Conservation (phyloP, 164 flowering plant genomes). For the Umbilicus rupestris region DNA sequence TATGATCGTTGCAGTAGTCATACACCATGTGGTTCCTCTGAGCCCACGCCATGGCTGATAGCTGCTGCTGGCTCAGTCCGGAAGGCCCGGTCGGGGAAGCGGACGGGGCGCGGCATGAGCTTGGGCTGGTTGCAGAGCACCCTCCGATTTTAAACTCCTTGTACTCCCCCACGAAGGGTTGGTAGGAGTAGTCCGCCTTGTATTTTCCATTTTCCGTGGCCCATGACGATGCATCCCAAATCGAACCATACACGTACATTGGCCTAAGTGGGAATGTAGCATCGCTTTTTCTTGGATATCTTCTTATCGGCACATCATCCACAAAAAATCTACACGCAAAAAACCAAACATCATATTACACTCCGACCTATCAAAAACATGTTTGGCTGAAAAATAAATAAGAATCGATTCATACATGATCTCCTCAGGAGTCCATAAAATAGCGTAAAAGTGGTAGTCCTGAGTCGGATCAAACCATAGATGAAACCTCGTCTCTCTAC, state of each 20-base stretch:
- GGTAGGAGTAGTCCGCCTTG: conserved; percentile 50
- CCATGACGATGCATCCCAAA: conserved; percentile 98
- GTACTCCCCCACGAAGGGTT: conserved; percentile 48
- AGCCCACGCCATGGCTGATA: conserved; percentile 41
- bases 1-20: conserved; percentile 45
- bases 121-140: conserved; percentile 19
- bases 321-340: conserved; percentile 57
- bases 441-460: conserved; percentile 65
- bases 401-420: conserved; percentile 44
- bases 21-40: conserved; percentile 41
- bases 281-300: conserved; percentile 60
- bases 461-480: conserved; percentile 93
- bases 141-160: conserved; percentile 34
- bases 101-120: conserved; percentile 28
- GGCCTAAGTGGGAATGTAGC: conserved; percentile 70
- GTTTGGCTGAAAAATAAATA: not conserved
- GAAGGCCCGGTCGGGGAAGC: conserved; percentile 27
- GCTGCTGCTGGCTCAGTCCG: conserved; percentile 40
- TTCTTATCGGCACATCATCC: conserved; percentile 81
- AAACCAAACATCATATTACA: not conserved
- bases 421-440: conserved; percentile 62
- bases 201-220: conserved; percentile 74
- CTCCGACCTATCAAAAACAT: not conserved
- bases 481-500: conserved; percentile 72
- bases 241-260: conserved; percentile 80